Evolutionary conservation across 2,329 filamentous ascomycete genomes (phyloP).

Genomic region (Thelonectria olida): DNA sequence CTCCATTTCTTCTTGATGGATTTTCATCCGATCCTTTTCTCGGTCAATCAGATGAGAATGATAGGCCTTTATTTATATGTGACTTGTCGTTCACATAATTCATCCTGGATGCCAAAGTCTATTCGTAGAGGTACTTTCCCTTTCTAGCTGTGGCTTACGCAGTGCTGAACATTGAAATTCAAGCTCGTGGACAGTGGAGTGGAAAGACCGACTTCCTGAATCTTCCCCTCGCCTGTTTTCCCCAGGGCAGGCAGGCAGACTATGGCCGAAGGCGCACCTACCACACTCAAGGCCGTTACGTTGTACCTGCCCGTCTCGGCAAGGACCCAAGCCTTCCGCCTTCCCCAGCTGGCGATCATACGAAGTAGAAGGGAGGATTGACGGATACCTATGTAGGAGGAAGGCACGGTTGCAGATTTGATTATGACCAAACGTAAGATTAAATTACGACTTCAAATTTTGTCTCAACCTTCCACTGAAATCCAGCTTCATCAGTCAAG

Average conservation of each 20-base stretch:
- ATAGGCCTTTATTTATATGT: no score
- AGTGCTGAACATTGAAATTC: background rate
- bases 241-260: background rate
- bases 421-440: background rate
- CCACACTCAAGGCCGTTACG: conserved; percentile 18
- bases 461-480: background rate
- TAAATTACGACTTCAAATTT: background rate
- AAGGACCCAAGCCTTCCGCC: conserved; percentile 17
- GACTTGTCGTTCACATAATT: no score
- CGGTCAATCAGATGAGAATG: no score
- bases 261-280: conserved; percentile 15
- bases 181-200: background rate
- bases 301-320: conserved; percentile 12
- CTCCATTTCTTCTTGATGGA: background rate
- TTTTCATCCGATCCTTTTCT: background rate
- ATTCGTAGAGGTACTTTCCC: background rate
- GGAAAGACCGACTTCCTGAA: background rate
- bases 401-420: no score
- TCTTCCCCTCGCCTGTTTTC: background rate
- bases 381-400: background rate
- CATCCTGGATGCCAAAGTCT: no score
- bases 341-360: background rate
- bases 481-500: background rate
- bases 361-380: background rate
- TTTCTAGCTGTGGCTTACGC: background rate